Percentiles rank a stretch among this genome's conserved stretches.
Evolutionary conservation across 371 early-diverging fungal genomes (phyloP).

Genomic region (Chytridiales sp.): DNA sequence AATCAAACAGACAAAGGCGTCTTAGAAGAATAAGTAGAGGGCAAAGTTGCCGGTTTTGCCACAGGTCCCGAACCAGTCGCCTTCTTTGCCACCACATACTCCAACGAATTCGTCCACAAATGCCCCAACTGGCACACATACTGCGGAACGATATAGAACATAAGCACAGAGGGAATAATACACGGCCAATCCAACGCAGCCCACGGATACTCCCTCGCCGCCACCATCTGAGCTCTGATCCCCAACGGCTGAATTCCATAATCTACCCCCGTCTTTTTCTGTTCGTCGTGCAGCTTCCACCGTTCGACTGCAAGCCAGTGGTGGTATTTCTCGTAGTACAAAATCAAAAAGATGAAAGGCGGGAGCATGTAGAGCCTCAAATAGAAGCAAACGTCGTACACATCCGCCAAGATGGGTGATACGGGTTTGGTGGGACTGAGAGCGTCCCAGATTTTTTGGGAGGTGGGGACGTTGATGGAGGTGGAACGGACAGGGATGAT

Average conservation of each 20-base stretch:
- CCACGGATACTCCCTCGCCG: too few relatives aligned
- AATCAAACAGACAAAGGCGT: too few relatives aligned
- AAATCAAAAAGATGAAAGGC: conserved; percentile 19
- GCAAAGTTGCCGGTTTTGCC: too few relatives aligned
- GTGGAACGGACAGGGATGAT: conserved; percentile 12
- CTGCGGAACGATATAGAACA: too few relatives aligned
- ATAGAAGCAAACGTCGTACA: conserved; percentile 14
- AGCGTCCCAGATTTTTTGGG: not conserved
- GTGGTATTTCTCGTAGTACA: conserved; percentile 25
- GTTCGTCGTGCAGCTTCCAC: conserved; percentile 17
- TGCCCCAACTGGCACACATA: too few relatives aligned
- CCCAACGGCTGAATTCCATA: not conserved
- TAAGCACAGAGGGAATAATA: too few relatives aligned
- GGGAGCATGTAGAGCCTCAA: not conserved
- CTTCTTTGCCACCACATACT: too few relatives aligned
- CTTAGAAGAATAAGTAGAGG: too few relatives aligned
- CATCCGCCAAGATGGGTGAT: conserved; percentile 17
- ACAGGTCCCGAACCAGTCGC: too few relatives aligned
- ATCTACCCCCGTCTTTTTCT: not conserved
- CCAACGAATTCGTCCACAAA: too few relatives aligned
- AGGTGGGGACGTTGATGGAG: not conserved
- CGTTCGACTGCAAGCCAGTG: conserved; percentile 20
- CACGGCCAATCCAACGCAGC: too few relatives aligned
- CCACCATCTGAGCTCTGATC: not conserved
- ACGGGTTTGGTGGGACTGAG: not conserved